Conservation (phyloP, 1,284 basidiomycete genomes). For the Fomitopsis pinicola region DNA sequence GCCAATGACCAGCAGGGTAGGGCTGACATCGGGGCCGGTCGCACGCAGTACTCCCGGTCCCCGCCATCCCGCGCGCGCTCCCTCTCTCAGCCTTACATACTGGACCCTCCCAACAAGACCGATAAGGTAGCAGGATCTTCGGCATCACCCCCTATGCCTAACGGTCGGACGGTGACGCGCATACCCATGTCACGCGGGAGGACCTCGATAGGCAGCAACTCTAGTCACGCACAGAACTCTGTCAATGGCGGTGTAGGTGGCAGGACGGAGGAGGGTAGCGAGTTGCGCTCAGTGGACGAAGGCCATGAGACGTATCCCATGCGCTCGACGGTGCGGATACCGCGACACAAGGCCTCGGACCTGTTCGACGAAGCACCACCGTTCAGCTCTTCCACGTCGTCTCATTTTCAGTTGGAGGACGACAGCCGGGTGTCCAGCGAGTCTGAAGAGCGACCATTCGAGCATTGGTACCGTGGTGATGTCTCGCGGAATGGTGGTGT, state of each 20-base stretch:
- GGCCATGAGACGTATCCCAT: slow-evolving; percentile 22
- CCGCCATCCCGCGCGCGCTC: slow-evolving; percentile 41
- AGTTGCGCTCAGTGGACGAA: slow-evolving; percentile 25
- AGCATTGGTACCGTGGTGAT: slow-evolving; percentile 82
- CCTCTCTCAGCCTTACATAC: slow-evolving; percentile 54
- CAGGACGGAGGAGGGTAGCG: slow-evolving; percentile 14
- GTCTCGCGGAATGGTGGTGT: slow-evolving; percentile 76
- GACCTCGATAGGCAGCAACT: slow-evolving; percentile 32
- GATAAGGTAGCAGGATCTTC: slow-evolving; percentile 27
- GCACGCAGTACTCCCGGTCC: slow-evolving; percentile 14
- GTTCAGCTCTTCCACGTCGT: slow-evolving; percentile 21
- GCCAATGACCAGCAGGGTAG: slow-evolving; percentile 37
- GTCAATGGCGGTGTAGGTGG: slow-evolving; percentile 16
- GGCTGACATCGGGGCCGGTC: slow-evolving; percentile 16
- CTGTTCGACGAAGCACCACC: slow-evolving; percentile 44
- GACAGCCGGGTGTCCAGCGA: slow-evolving; percentile 53
- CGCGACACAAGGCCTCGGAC: slow-evolving; percentile 29
- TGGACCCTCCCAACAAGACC: slow-evolving; percentile 26
- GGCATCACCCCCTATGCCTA: slow-evolving; percentile 35
- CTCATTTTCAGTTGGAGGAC: slow-evolving; percentile 19
- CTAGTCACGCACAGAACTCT: slow-evolving; percentile 33
- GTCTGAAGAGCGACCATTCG: slow-evolving; percentile 73
- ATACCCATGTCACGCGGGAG: slow-evolving; percentile 44
- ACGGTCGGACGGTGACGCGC: slow-evolving; percentile 37
- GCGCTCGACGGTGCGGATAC: slow-evolving; percentile 25